phyloP scores from a whole-genome alignment of 2,329 filamentous ascomycete genomes.

The Cladosporium velox region DNA sequence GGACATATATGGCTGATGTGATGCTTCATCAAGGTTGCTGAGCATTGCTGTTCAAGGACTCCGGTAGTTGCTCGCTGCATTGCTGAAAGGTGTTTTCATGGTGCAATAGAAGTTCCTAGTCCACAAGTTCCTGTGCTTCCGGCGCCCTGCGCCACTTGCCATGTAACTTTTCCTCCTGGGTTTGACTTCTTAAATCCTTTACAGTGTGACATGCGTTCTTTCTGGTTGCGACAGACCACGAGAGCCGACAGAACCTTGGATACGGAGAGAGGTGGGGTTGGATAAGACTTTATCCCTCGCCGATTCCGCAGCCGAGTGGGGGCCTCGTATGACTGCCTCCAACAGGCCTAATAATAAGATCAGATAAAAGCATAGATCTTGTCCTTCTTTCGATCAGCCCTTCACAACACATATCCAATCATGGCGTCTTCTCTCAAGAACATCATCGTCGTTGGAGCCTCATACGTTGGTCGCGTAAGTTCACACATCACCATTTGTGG shows the following conservation, averaged over 20 bases:
- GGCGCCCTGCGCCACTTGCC: background rate
- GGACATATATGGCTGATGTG: background rate
- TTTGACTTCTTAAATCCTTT: background rate
- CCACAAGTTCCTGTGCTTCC: background rate
- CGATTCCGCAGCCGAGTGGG: background rate
- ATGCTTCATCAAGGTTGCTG: background rate
- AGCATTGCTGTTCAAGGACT: background rate
- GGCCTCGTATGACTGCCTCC: background rate
- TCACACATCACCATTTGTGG: background rate
- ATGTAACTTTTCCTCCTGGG: background rate
- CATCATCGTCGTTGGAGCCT: conserved; percentile 28
- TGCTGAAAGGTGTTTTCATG: background rate
- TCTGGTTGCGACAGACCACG: background rate
- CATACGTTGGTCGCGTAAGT: conserved; percentile 28
- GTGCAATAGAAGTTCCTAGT: background rate
- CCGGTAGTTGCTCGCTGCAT: background rate
- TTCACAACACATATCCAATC: background rate
- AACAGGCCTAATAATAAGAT: background rate
- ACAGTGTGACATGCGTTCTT: background rate
- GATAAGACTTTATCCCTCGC: background rate
- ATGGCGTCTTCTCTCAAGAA: conserved; percentile 25
- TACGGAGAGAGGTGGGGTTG: background rate
- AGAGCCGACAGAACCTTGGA: background rate
- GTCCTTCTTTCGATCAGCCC: background rate
- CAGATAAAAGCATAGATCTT: background rate